phyloP scores from a whole-genome alignment of 768 basidiomycete genomes.

The Leccinum aurantiacum region DNA sequence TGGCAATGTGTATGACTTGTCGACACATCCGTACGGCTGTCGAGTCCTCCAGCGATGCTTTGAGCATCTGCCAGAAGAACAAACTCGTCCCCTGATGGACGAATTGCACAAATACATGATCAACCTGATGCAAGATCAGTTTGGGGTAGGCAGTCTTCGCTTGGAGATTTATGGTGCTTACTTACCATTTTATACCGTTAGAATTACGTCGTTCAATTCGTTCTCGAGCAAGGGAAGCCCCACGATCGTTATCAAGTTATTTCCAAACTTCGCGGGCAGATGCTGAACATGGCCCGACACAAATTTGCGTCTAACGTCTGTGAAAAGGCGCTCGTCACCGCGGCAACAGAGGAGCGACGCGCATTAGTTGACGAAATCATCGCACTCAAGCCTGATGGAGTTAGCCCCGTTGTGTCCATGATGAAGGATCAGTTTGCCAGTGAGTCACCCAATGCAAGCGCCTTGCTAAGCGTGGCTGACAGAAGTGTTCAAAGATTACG shows the following conservation, averaged over 20 bases:
- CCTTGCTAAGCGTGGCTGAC: slow-evolving; percentile 4
- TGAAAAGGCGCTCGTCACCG: slow-evolving; percentile 80
- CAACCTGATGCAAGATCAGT: slow-evolving; percentile 85
- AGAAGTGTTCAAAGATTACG: slow-evolving; percentile 59
- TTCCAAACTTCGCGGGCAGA: slow-evolving; percentile 68
- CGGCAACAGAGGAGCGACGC: slow-evolving; percentile 62
- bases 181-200: slow-evolving; percentile 31
- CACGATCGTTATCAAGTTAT: slow-evolving; percentile 70
- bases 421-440: slow-evolving; percentile 91
- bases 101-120: slow-evolving; percentile 74
- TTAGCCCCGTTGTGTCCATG: slow-evolving; percentile 63
- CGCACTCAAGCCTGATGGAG: slow-evolving; percentile 58
- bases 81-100: slow-evolving; percentile 71
- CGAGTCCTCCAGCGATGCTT: slow-evolving; percentile 93
- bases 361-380: slow-evolving; percentile 82
- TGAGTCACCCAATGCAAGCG: slow-evolving; percentile 41
- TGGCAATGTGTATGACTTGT: slow-evolving; percentile 75
- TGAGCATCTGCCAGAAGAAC: slow-evolving; percentile 72
- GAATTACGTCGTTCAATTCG: slow-evolving; percentile 96
- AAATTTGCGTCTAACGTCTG: slow-evolving; percentile 97
- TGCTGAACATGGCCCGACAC: slow-evolving; percentile 78
- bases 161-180: background rate
- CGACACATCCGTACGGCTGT: slow-evolving; percentile 91
- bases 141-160: slow-evolving; percentile 60
- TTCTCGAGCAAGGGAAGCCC: slow-evolving; percentile 76